Evolutionary conservation across 305 asterid species (phyloP).

Genomic region (Fraxinus platypoda): DNA sequence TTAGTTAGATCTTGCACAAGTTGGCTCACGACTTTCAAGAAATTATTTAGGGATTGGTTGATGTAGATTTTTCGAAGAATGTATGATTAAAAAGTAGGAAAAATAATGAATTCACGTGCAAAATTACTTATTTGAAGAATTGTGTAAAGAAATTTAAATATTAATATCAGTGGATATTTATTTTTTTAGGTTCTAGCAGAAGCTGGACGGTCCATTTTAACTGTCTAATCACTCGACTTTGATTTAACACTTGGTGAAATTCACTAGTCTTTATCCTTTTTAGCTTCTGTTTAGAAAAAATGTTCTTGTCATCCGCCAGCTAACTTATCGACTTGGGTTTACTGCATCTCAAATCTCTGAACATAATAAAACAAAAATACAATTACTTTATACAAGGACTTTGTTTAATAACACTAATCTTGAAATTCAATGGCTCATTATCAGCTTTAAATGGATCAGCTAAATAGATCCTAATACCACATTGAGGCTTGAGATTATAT

Average conservation of each 20-base stretch:
- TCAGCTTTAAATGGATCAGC: not conserved
- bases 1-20: not conserved
- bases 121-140: not conserved
- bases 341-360: not conserved
- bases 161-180: not conserved
- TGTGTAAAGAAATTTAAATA: not conserved
- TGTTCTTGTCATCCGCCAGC: not conserved
- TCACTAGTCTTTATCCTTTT: not conserved
- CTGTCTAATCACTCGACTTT: not conserved
- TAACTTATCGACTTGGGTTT: not conserved
- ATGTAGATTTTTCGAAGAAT: not conserved
- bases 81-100: too few relatives aligned
- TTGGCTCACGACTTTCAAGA: not conserved
- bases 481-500: not conserved
- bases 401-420: not conserved
- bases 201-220: not conserved
- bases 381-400: not conserved
- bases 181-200: too few relatives aligned
- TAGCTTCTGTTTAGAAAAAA: too few relatives aligned
- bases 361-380: not conserved
- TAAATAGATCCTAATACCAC: not conserved
- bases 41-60: not conserved
- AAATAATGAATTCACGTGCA: not conserved
- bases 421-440: not conserved
- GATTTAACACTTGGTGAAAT: not conserved